Evolutionary conservation across 805 yeast species (phyloP).

Genomic region (Pichia eremophila): DNA sequence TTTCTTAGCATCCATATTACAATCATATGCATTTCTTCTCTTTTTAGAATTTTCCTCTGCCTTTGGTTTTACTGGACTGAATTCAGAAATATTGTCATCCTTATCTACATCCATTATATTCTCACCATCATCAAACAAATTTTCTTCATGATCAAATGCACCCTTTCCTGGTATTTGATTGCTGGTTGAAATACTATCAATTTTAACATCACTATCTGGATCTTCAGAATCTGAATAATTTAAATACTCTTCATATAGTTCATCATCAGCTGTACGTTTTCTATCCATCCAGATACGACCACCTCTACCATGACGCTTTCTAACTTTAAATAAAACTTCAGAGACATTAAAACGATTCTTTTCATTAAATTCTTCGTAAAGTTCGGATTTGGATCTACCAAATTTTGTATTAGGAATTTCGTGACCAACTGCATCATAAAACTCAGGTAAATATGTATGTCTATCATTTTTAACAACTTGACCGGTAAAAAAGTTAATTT

Average conservation of each 20-base stretch:
- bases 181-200: neutral
- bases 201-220: slow-evolving; percentile 6
- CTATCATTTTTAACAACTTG: slow-evolving; percentile 36
- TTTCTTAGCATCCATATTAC: slow-evolving; percentile 23
- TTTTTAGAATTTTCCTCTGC: slow-evolving; percentile 1
- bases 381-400: slow-evolving; percentile 13
- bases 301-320: slow-evolving; percentile 69
- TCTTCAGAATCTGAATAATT: slow-evolving; percentile 27
- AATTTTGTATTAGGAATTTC: slow-evolving; percentile 15
- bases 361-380: slow-evolving; percentile 9
- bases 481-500: slow-evolving; percentile 41
- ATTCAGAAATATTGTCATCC: neutral
- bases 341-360: slow-evolving; percentile 27
- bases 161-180: too few species aligned
- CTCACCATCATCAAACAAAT: slow-evolving; percentile 27
- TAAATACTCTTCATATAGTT: slow-evolving; percentile 28
- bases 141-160: too few species aligned
- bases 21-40: slow-evolving; percentile 27
- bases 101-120: slow-evolving; percentile 27
- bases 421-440: slow-evolving; percentile 30
- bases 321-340: slow-evolving; percentile 47
- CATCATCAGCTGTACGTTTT: slow-evolving; percentile 32
- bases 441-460: slow-evolving; percentile 30
- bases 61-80: too few species aligned
- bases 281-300: slow-evolving; percentile 71